Conservation (phyloP, 2,329 filamentous ascomycete genomes). For the Aspergillus costaricaensis region DNA sequence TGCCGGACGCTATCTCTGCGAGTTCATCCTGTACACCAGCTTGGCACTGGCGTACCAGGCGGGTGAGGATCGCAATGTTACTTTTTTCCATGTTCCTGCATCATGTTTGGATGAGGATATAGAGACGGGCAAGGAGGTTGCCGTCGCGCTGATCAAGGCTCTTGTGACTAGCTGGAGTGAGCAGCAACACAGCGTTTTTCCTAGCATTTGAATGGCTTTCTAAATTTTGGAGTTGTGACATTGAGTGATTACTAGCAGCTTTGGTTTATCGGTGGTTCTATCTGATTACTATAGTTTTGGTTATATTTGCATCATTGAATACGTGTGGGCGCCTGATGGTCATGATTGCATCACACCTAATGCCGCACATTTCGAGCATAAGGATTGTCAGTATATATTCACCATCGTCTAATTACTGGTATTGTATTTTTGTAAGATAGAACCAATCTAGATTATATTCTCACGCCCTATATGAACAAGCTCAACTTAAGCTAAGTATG, state of each 20-base stretch:
- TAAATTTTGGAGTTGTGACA: not conserved
- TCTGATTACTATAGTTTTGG: not conserved
- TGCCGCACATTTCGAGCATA: too few relatives aligned
- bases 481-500: too few relatives aligned
- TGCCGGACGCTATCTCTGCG: conserved; percentile 72
- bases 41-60: conserved; percentile 50
- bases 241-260: not conserved
- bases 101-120: conserved; percentile 53
- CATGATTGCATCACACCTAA: too few relatives aligned
- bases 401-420: too few relatives aligned
- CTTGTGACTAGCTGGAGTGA: conserved; percentile 45
- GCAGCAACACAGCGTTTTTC: not conserved
- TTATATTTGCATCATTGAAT: not conserved
- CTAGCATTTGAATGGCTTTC: not conserved
- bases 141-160: conserved; percentile 47
- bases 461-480: too few relatives aligned
- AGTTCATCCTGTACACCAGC: conserved; percentile 75
- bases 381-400: too few relatives aligned
- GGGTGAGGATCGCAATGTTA: conserved; percentile 48
- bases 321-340: too few relatives aligned
- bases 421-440: too few relatives aligned
- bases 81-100: conserved; percentile 74
- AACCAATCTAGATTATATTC: too few relatives aligned
- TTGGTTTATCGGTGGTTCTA: not conserved
- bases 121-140: conserved; percentile 41